Evolutionary conservation across 2,329 filamentous ascomycete species (phyloP).

Genomic region (Cercospora beticola): DNA sequence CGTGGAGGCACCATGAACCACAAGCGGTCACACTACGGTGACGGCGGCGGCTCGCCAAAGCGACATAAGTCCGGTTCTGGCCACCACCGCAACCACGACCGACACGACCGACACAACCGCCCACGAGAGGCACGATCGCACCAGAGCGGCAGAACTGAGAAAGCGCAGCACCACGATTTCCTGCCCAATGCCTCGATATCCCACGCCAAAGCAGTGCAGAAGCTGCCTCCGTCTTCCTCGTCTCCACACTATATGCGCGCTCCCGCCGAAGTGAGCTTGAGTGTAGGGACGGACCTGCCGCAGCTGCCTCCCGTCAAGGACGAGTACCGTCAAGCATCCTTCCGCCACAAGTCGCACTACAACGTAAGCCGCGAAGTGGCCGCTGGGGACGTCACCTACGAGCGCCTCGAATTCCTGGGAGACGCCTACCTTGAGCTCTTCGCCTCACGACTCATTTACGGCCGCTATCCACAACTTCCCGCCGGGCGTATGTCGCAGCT

Average conservation of each 20-base stretch:
- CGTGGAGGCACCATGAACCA: constrained; percentile 22
- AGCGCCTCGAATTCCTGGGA: constrained; percentile 83
- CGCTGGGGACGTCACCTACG: constrained; percentile 57
- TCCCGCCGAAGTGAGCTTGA: constrained; percentile 19
- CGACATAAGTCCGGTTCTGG: constrained; percentile 6
- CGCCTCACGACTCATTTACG: constrained; percentile 71
- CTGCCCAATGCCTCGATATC: constrained; percentile 3
- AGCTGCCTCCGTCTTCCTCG: constrained; percentile 24
- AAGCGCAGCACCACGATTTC: neutral
- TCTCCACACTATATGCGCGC: neutral
- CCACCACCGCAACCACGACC: constrained; percentile 6
- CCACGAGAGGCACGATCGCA: neutral
- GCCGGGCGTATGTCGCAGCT: constrained; percentile 72
- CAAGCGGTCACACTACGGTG: constrained; percentile 23
- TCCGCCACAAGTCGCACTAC: constrained; percentile 37
- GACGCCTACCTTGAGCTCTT: constrained; percentile 82
- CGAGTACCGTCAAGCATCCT: constrained; percentile 32
- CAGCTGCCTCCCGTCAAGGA: constrained; percentile 32
- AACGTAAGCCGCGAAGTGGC: constrained; percentile 27
- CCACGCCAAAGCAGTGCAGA: constrained; percentile 20
- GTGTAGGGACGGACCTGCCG: constrained; percentile 26
- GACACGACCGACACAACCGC: constrained; percentile 12
- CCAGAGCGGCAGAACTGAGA: neutral
- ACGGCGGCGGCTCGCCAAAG: constrained; percentile 15
- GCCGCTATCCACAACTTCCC: constrained; percentile 64